Base-by-base conservation (phyloP, 2,329 filamentous ascomycete species). In the Cryphonectria parasitica region DNA sequence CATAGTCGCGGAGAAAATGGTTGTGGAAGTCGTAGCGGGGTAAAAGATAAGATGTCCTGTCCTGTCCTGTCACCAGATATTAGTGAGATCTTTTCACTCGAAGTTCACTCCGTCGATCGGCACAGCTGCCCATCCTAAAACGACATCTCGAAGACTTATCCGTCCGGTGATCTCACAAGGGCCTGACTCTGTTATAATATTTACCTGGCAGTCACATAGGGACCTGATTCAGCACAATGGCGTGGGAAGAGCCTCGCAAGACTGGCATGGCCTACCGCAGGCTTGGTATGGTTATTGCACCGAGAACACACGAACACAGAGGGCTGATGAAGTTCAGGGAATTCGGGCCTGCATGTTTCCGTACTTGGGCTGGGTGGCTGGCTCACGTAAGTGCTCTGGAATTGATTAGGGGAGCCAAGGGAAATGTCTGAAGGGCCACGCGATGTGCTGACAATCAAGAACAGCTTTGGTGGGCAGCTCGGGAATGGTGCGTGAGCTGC, bases 321-420 rank as follows among this genome's bases (percentile, higher is more conserved):
- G 11, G 34, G 49, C 70, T 71, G 58, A 71, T 43, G 41, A 34
- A 8, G 19, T n/a, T 8, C 41, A 71, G 70, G 70, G n/a, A 67
- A 70, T 36, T 91, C 90, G 22, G 91, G 92, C 64, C 85, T 94
- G 25, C 89, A 93, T 78, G 91, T 94, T 36, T 94, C 91, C 52
- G 87, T 89, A 54, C 91, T 94, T 73, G 90, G 89, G 1, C 83
- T 94, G 4, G 92, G 89, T 69, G 88, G 89, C 74, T 91, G 90
- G 90, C 84, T 94, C 68, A 94, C 92, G 1, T 93, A 92, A 74
- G 92, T 71, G 19, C 41, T 54, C 64, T 17, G 22, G 28, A 22
- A 58, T 25, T 17, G 6, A 15, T 58, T 11, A 10, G 31, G 25
- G 56, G 6, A 15, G 25, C 34, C 3, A 31, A 7, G 19, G 13